Evolutionary conservation across 2,329 filamentous ascomycete species (phyloP).

Genomic region (Xylaria sp.): DNA sequence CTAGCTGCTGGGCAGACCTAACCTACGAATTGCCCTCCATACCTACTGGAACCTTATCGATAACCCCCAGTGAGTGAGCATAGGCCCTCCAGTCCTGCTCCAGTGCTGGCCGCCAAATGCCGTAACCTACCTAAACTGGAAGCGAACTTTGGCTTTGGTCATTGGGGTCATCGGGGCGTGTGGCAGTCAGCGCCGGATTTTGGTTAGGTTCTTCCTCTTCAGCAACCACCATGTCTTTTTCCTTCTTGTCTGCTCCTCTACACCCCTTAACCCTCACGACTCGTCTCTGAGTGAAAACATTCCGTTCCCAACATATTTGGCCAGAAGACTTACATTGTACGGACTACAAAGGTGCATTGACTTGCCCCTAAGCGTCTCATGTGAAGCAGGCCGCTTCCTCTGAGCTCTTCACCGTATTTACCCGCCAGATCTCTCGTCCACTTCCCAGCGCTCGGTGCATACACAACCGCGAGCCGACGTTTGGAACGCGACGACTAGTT

Average conservation of each 20-base stretch:
- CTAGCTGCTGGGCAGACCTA: too few relatives aligned
- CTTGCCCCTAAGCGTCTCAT: constrained; percentile 8
- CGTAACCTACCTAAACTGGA: constrained; percentile 25
- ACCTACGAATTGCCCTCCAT: too few relatives aligned
- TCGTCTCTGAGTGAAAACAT: background rate
- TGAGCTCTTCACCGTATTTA: constrained; percentile 10
- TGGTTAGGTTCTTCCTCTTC: constrained; percentile 24
- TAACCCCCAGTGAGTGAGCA: constrained; percentile 13
- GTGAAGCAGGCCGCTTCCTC: constrained; percentile 6
- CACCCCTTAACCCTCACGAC: constrained; percentile 11
- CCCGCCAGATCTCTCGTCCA: constrained; percentile 5
- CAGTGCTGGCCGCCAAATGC: constrained; percentile 25
- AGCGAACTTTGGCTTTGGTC: constrained; percentile 13
- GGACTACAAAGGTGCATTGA: constrained; percentile 11
- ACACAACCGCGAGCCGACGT: constrained; percentile 11
- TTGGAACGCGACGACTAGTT: constrained; percentile 1
- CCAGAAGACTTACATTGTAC: constrained; percentile 11
- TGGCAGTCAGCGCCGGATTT: constrained; percentile 22
- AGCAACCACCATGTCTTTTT: constrained; percentile 23
- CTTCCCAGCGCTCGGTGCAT: constrained; percentile 13
- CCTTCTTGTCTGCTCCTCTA: constrained; percentile 22
- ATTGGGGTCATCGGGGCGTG: constrained; percentile 21
- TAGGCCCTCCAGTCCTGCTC: constrained; percentile 5
- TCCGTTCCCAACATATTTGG: constrained; percentile 19
- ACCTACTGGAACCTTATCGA: constrained; percentile 23